Conservation (phyloP, 768 basidiomycete genomes). For the Rhizopogon vesiculosus region DNA sequence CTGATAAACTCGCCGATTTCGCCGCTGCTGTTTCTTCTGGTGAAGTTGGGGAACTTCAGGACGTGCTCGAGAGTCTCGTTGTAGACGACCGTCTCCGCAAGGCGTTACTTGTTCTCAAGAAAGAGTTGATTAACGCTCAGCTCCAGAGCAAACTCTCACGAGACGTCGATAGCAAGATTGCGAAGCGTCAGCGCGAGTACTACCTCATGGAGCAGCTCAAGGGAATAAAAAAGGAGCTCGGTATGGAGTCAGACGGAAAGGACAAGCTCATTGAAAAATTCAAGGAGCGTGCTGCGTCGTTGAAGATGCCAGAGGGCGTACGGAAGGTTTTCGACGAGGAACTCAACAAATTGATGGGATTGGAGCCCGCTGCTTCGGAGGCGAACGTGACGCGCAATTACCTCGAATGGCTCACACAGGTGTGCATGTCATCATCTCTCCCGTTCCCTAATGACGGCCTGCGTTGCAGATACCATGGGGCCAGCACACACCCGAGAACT, state of each 20-base stretch:
- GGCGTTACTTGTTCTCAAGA: slow-evolving; percentile 90
- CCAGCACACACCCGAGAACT: slow-evolving; percentile 89
- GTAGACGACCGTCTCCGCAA: slow-evolving; percentile 90
- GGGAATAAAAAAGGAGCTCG: slow-evolving; percentile 93
- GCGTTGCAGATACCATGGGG: slow-evolving; percentile 86
- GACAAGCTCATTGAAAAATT: slow-evolving; percentile 93
- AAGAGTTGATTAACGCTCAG: slow-evolving; percentile 96
- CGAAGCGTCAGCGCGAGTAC: slow-evolving; percentile 90
- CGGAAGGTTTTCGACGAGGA: slow-evolving; percentile 97
- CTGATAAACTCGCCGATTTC: slow-evolving; percentile 95
- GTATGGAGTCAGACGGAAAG: slow-evolving; percentile 94
- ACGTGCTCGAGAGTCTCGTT: slow-evolving; percentile 81
- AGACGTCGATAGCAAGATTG: slow-evolving; percentile 93
- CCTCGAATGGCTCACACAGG: slow-evolving; percentile 88
- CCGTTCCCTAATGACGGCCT: slow-evolving; percentile 1
- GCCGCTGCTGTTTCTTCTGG: slow-evolving; percentile 94
- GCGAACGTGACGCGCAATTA: slow-evolving; percentile 95
- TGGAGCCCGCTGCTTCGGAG: slow-evolving; percentile 89
- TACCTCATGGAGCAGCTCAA: slow-evolving; percentile 97
- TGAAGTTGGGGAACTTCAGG: slow-evolving; percentile 90
- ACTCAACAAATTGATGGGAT: slow-evolving; percentile 78
- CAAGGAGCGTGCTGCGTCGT: slow-evolving; percentile 70
- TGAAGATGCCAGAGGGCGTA: slow-evolving; percentile 89
- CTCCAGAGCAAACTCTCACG: slow-evolving; percentile 88
- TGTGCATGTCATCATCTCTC: slow-evolving; percentile 18